Base-by-base conservation (phyloP, 345 rosid genomes). In the Ailanthus altissimus region DNA sequence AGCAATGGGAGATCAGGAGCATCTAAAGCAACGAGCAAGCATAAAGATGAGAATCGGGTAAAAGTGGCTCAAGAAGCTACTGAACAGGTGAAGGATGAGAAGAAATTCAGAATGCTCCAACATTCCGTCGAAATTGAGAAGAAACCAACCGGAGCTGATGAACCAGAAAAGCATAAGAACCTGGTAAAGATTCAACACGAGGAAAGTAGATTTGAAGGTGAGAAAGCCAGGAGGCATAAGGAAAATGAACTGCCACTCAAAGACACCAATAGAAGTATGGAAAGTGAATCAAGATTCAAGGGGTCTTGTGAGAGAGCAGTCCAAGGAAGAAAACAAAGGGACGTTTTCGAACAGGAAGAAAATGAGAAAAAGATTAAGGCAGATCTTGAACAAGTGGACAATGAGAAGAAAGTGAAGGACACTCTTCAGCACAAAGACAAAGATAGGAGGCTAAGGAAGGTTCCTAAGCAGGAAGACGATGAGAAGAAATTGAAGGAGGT, bases 381-480 rank as follows among this genome's bases (percentile, higher is more conserved):
- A 86, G 80, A 76, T 42, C 67, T 50, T 11, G 79, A 80, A 36
- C 81, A 58, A 80, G 75, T 80, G 60, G 86, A 84, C 71, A 71
- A 56, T 5, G 87, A 86, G 74, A 58, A 73, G 75, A 82, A 78
- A 72, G 58, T 45, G 28, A 83, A 75, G 49, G 87, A 86, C 82
- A 83, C 83, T 61, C 47, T 45, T 71, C 80, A 83, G 60, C 81
- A 23, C 69, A 85, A 83, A 75, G 88, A 84, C 71, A 75, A 75
- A 5, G 88, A 86, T 80, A 85, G 79, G 71, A 86, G 83, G 73
- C 50, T 83, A 47, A 85, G 72, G 76, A 89, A 84, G 78, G 86
- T 72, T 25, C 68, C 25, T 61, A 87, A 82, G 47, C 70, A 65
- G 67, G 83, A 70, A 76, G 89, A 83, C 59, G 79, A 76, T 65